Conservation (phyloP, 257 asterid species). For the Nicotiana otophora region DNA sequence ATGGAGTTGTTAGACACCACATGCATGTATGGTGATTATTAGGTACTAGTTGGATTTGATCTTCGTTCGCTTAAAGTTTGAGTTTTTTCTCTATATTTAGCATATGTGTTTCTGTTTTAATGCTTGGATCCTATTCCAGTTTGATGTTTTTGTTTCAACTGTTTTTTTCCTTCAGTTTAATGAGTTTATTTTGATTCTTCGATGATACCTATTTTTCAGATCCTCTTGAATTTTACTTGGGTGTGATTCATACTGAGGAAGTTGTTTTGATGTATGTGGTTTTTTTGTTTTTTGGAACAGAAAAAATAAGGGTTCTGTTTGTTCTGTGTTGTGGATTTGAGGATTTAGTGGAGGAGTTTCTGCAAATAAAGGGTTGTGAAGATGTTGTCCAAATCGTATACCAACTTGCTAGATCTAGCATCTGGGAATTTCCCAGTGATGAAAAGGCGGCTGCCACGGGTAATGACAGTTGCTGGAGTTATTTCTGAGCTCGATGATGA, state of each 20-base stretch:
- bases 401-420: constrained; percentile 45
- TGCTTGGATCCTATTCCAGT: constrained; percentile 24
- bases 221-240: constrained; percentile 18
- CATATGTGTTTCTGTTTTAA: constrained; percentile 25
- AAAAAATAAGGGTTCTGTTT: not conserved
- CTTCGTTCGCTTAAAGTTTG: constrained; percentile 9
- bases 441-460: constrained; percentile 42
- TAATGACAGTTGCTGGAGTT: constrained; percentile 55
- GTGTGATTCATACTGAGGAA: not conserved
- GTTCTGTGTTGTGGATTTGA: not conserved
- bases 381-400: constrained; percentile 53
- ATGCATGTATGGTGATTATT: constrained; percentile 12
- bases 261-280: not conserved
- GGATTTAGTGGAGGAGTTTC: constrained; percentile 7
- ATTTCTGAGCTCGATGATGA: constrained; percentile 51
- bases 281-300: not conserved
- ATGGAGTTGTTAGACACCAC: not conserved
- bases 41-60: not conserved
- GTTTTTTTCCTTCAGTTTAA: not conserved
- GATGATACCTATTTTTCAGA: constrained; percentile 22
- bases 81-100: constrained; percentile 6
- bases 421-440: constrained; percentile 48
- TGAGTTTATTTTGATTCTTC: constrained; percentile 9
- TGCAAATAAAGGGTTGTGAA: constrained; percentile 21
- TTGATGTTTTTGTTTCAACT: not conserved